phyloP scores from a whole-genome alignment of 2,329 filamentous ascomycete genomes.

The Neonectria punicea region DNA sequence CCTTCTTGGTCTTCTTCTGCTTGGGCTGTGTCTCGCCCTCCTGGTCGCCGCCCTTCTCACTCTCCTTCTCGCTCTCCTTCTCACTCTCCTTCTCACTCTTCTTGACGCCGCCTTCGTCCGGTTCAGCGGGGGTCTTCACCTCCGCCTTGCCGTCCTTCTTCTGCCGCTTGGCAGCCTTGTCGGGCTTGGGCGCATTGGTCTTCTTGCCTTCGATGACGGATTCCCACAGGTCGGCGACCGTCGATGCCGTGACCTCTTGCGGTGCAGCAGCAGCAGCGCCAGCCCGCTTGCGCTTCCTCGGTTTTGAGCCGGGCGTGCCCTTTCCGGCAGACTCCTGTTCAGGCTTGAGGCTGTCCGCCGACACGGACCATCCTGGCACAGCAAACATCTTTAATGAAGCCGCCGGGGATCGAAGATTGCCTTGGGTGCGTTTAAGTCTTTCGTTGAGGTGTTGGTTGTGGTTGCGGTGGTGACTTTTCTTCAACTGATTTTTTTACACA shows the following conservation, averaged over 20 bases:
- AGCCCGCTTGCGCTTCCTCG: conserved; percentile 68
- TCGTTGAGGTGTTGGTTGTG: conserved; percentile 22
- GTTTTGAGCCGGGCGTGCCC: conserved; percentile 55
- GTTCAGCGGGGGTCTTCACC: conserved; percentile 37
- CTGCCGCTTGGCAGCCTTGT: conserved; percentile 48
- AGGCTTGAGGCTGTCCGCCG: conserved; percentile 75
- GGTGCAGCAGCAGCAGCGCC: conserved; percentile 33
- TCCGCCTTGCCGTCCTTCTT: conserved; percentile 46
- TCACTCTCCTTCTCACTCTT: conserved; percentile 37
- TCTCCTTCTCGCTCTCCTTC: conserved; percentile 24
- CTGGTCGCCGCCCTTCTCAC: conserved; percentile 47
- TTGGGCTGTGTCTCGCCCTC: conserved; percentile 40
- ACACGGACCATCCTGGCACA: conserved; percentile 91
- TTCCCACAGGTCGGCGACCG: conserved; percentile 83
- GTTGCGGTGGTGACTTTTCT: conserved; percentile 20
- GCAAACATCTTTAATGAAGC: conserved; percentile 76
- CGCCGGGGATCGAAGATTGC: conserved; percentile 8
- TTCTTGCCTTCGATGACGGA: conserved; percentile 78
- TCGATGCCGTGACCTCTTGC: conserved; percentile 70
- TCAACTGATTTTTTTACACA: conserved; percentile 15
- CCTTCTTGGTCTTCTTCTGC: conserved; percentile 52
- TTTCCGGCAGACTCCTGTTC: conserved; percentile 61
- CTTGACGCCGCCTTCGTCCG: conserved; percentile 34
- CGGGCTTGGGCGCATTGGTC: conserved; percentile 39
- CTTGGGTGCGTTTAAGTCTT: background rate